Conservation (phyloP, 164 flowering plant genomes). For the Umbilicus rupestris region DNA sequence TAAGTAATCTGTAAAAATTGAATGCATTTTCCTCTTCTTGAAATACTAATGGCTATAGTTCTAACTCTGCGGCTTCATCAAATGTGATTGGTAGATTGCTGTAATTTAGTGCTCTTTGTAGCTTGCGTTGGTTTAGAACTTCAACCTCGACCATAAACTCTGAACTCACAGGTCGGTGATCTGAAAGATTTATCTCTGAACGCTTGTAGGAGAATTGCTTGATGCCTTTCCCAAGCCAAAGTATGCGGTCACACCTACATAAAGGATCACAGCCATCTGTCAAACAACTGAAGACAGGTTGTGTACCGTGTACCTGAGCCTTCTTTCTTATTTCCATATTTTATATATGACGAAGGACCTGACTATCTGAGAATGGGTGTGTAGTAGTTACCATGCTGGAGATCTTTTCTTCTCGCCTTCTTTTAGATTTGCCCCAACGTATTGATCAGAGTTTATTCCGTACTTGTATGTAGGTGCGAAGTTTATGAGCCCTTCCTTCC, state of each 20-base stretch:
- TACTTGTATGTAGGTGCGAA: conserved; percentile 97
- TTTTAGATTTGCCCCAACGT: conserved; percentile 66
- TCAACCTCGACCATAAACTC: conserved; percentile 63
- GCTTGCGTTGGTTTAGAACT: conserved; percentile 66
- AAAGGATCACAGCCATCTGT: not conserved
- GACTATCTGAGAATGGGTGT: not conserved
- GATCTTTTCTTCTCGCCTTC: conserved; percentile 97
- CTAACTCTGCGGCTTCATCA: not conserved
- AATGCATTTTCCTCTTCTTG: not conserved
- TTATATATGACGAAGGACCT: not conserved
- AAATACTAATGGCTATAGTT: not conserved
- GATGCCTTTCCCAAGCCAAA: conserved; percentile 81
- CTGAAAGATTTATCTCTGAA: conserved; percentile 63
- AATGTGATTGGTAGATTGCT: conserved; percentile 35
- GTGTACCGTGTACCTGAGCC: not conserved
- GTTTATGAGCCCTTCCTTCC: conserved; percentile 81
- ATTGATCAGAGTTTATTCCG: conserved; percentile 65
- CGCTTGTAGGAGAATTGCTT: conserved; percentile 60
- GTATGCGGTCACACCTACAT: conserved; percentile 91
- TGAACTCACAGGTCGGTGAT: conserved; percentile 93
- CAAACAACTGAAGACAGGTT: not conserved
- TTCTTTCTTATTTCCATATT: not conserved
- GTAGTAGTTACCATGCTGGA: conserved; percentile 76
- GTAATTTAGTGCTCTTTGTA: conserved; percentile 54
- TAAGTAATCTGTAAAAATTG: not conserved